These are phyloP conservation scores for Cyberlindnera americana DNA, from an alignment of 805 yeast genomes.

Conservation along the genomic window DNA sequence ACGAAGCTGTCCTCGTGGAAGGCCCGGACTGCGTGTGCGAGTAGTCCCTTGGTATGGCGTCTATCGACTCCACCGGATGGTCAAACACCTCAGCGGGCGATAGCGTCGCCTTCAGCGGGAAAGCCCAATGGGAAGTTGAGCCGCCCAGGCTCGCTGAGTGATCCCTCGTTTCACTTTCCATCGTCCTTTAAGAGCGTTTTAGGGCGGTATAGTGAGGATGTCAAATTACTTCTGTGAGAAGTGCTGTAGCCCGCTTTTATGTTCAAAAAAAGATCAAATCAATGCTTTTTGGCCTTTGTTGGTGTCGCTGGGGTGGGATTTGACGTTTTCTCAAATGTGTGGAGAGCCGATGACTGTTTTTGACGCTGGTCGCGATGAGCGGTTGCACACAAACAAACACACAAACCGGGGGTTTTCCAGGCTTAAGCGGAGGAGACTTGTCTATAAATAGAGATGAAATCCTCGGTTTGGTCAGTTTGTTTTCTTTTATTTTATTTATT, in stretches of 20 bases:
- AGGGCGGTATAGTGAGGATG: background rate
- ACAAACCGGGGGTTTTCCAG: too few species aligned
- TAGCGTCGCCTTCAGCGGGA: conserved; percentile 17
- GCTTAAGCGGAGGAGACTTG: too few species aligned
- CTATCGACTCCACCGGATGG: background rate
- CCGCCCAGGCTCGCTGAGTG: conserved; percentile 7
- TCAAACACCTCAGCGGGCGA: conserved; percentile 21
- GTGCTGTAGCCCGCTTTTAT: too few species aligned
- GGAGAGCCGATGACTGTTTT: conserved; percentile 4
- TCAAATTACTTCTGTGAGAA: too few species aligned
- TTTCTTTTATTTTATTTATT: too few species aligned
- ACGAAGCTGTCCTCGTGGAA: conserved; percentile 1
- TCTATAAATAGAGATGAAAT: too few species aligned
- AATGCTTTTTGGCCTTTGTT: too few species aligned
- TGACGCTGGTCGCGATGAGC: background rate
- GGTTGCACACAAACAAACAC: too few species aligned
- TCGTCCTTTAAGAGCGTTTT: background rate
- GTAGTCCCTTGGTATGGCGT: conserved; percentile 1
- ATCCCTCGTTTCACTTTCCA: conserved; percentile 6
- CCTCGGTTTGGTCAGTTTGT: too few species aligned
- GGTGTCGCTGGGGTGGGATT: too few species aligned
- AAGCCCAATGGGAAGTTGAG: conserved; percentile 6
- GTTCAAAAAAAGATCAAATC: too few species aligned
- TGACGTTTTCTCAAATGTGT: background rate
- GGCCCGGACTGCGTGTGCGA: background rate